Base-by-base conservation (phyloP, 345 rosid species). In the Excoecaria agallocha region DNA sequence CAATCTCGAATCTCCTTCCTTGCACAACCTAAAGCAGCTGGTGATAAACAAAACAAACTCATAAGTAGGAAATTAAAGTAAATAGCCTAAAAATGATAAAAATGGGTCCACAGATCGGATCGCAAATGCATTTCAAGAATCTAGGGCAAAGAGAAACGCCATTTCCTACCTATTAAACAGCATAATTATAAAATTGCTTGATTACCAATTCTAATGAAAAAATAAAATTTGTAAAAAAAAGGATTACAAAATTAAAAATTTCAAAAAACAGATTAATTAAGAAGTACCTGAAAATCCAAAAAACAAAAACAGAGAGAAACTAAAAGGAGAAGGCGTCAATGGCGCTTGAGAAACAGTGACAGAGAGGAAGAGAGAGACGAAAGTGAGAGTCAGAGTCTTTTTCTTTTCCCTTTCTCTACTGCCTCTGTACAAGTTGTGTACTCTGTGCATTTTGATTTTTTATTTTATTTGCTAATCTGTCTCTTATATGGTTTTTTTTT, bases 71-170 rank as follows among this genome's bases (percentile, higher is more conserved):
- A 30, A 30, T 30, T 30, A 30, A 30, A 0, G 30, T 30, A 30
- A n/a, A 30, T 30, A 30, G 2, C 30, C 15, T 5, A 41, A 12
- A n/a, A 57, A 19, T 2, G 39, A 51, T 22, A n/a, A 12, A 58
- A n/a, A 37, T 20, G 6, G 3, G 3, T 56, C 46, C 69, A 55
- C 55, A 51, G 74, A 76, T 76, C 70, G 68, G 79, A 76, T 69
- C 79, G 30, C 52, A 69, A 43, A 19, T 76, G 69, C 69, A 69
- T 52, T 35, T 41, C 24, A 15, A 39, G 68, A 62, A 61, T 48
- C 69, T 13, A 55, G 19, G 56, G 56, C 59, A 55, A 19, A 55
- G 25, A 55, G 24, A 69, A 76, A 12, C 35, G 52, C 50, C 73
- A 75, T 60, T 60, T 66, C 50, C 69, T 3, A 58, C 20, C 4